Base-by-base conservation (phyloP, 176 grass and related monocot genomes). In the Eleusine indica region DNA sequence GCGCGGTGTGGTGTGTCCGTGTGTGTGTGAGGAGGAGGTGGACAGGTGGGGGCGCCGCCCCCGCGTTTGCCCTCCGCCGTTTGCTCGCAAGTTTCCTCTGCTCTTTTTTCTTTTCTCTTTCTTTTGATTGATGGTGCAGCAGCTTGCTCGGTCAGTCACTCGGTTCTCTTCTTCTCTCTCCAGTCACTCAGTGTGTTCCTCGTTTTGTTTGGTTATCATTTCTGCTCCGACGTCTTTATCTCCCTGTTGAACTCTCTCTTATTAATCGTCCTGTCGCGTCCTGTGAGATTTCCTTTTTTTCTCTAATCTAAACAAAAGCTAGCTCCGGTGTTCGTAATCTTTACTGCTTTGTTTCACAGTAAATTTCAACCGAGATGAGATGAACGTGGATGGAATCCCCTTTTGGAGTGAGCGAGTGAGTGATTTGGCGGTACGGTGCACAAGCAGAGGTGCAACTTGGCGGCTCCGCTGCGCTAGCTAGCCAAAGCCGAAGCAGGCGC, bases 51-150 rank as follows among this genome's bases (percentile, higher is more conserved):
- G 78, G 66, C 66, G 66, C 53, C 79, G 70, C 53, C 66, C 49
- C 49, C 54, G 54, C 54, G 74, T 60, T 60, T 42, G 52, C 63
- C 1, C 39, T 72, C 75, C 80, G 71, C 65, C 69, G 91, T 83
- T 56, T 77, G 32, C 75, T 76, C 77, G 41, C 41, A 37, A 70
- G 69, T 30, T 38, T 25, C 25, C 16, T 18, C 14, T 44, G 42
- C 18, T 3, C 5, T 35, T 35, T 54, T 18, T 19, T 7, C 4
- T 47, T 47, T 5, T 5, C 53, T 18, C 6, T 1, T 1, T 21
- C 1, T 60, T 60, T 25, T 21, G 9, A 22, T 60, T 29, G 16
- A 16, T 32, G 76, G 61, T 8, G 30, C 28, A 19, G 46, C 64
- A 25, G 78, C 30, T 66, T 22, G 77, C 30, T 15, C 57, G 75